Base-by-base conservation (phyloP, 495 filamentous ascomycete species). In the Tuber microsphaerosporum region DNA sequence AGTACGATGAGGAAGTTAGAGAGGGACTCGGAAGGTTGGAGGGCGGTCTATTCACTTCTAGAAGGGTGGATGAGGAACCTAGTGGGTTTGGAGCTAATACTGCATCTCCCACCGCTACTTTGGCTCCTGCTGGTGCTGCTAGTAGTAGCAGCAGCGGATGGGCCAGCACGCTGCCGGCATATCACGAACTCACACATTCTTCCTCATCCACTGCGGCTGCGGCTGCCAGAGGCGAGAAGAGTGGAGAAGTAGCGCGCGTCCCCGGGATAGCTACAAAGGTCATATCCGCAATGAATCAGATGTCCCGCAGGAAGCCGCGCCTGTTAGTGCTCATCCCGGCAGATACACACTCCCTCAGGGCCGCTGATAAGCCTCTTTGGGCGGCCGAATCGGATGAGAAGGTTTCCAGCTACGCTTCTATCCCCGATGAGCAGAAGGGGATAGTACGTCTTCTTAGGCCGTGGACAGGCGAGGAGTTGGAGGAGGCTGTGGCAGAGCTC, bases 351-450 rank as follows among this genome's bases (percentile, higher is more conserved):
- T 48, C 76, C 43, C 76, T 77, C 34, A 71, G 70, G 26, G 69
- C 48, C 9, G 14, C 69, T 14, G 76, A 73, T 39, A 77, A 69
- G n/a, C 76, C 76, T 16, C 56, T 75, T 37, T 77, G 76, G 76
- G 76, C 71, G 9, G 69, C 37, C 19, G 75, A 75, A 9, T 39
- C 70, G 4, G 70, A 73, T 20, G 72, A 75, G 42, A 75, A 79
- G 43, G 46, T 72, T 45, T 77, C 44, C 65, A 76, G 69, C 19
- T 74, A 71, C 45, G n/a, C 19, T 39, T 31, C 31, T 26, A 76
- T 26, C 71, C 75, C 42, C 75, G 73, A 77, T 44, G 71, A 73
- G 43, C 70, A 73, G 73, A 81, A 80, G 77, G 75, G 72, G 71
- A 78, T 72, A 43, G 34, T 75, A 31, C 75, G 74, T 74, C 71